These are phyloP conservation scores for Phytophthora cactorum DNA, from an alignment of 352 stramenopile genomes.

Conservation along the genomic window DNA sequence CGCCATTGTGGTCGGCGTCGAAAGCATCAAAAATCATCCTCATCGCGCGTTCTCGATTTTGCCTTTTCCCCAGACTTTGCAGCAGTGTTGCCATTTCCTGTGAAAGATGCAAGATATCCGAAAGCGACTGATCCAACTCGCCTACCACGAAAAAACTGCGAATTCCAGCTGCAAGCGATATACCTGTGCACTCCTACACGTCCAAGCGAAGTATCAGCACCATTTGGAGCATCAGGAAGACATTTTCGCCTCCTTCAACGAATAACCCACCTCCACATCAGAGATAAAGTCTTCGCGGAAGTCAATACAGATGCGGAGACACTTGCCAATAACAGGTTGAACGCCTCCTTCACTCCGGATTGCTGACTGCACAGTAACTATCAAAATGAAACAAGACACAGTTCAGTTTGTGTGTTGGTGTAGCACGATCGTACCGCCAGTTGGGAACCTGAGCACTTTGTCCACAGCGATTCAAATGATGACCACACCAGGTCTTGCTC, in stretches of 20 bases:
- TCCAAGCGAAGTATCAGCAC: neutral
- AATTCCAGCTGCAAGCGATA: constrained; percentile 32
- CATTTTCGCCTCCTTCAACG: neutral
- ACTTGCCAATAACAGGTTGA: constrained; percentile 28
- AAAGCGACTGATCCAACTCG: constrained; percentile 48
- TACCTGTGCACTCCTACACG: constrained; percentile 18
- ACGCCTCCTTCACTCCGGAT: constrained; percentile 9
- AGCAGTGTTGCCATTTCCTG: constrained; percentile 23
- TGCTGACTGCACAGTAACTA: constrained; percentile 32
- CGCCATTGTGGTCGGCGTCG: constrained; percentile 46
- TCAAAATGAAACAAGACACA: neutral
- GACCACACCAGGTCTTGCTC: constrained; percentile 44
- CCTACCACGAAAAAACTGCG: constrained; percentile 40
- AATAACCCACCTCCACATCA: constrained; percentile 41
- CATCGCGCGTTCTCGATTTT: constrained; percentile 47
- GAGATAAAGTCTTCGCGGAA: constrained; percentile 51
- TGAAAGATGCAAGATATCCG: constrained; percentile 40
- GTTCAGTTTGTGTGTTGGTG: neutral
- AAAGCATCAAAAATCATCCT: constrained; percentile 51
- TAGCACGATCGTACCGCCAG: neutral
- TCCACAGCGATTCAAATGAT: constrained; percentile 41
- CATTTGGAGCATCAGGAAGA: neutral
- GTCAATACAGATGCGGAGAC: constrained; percentile 46
- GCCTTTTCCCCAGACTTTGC: constrained; percentile 42
- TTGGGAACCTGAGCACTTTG: constrained; percentile 48